Percentiles rank a stretch among this genome's conserved stretches.
Evolutionary conservation across 805 yeast species (phyloP).

Genomic region (Saccharomycopsis olivae): DNA sequence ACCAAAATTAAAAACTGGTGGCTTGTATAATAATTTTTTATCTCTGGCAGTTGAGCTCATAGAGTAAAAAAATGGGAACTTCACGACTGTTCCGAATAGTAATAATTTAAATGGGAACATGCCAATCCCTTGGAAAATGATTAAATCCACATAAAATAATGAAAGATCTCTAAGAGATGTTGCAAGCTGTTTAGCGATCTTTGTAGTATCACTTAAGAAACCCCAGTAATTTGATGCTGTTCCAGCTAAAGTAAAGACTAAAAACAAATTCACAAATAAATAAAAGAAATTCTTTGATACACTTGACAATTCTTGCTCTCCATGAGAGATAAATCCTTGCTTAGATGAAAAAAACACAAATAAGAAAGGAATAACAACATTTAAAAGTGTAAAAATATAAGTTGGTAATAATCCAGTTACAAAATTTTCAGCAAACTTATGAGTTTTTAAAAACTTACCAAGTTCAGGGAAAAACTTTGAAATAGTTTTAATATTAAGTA

Average conservation of each 20-base stretch:
- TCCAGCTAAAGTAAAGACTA: conserved; percentile 90
- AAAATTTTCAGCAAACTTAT: conserved; percentile 63
- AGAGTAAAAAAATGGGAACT: conserved; percentile 57
- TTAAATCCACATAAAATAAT: conserved; percentile 80
- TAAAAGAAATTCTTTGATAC: conserved; percentile 91
- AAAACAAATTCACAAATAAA: conserved; percentile 84
- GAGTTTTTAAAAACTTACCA: conserved; percentile 53
- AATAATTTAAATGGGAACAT: conserved; percentile 84
- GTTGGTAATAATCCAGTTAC: conserved; percentile 90
- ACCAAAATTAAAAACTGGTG: conserved; percentile 90
- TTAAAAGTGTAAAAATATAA: conserved; percentile 76
- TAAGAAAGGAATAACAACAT: conserved; percentile 72
- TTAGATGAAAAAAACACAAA: conserved; percentile 72
- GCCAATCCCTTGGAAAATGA: conserved; percentile 74
- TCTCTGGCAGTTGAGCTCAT: conserved; percentile 78
- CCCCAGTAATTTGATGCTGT: conserved; percentile 78
- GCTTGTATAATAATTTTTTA: conserved; percentile 61
- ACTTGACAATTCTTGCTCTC: conserved; percentile 84
- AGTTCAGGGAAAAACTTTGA: conserved; percentile 73
- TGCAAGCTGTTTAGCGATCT: conserved; percentile 80
- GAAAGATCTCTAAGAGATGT: conserved; percentile 71
- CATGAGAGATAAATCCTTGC: conserved; percentile 86
- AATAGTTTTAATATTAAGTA: conserved; percentile 70
- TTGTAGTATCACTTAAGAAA: conserved; percentile 76
- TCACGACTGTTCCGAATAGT: conserved; percentile 65